Conservation (phyloP, 1,284 basidiomycete species). For the Xanthoconium separans region DNA sequence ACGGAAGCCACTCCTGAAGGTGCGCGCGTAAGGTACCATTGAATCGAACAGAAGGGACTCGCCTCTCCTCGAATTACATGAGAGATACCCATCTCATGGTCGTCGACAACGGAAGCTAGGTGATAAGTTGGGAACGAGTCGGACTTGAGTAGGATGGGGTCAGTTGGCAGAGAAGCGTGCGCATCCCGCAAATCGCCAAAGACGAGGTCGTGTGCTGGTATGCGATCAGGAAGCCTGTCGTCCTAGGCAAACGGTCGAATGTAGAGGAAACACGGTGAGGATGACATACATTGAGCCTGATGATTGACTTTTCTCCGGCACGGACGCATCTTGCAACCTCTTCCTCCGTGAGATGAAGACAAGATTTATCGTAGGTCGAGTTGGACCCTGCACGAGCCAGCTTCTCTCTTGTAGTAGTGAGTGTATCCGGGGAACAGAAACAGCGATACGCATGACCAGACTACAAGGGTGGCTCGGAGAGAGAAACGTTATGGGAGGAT, state of each 20-base stretch:
- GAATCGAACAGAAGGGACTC: slow-evolving; percentile 15
- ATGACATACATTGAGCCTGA: slow-evolving; percentile 80
- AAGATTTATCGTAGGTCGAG: slow-evolving; percentile 82
- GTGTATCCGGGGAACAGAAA: slow-evolving; percentile 79
- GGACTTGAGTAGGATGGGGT: slow-evolving; percentile 91
- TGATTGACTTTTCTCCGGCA: slow-evolving; percentile 75
- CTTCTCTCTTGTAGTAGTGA: slow-evolving; percentile 65
- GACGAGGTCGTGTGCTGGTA: slow-evolving; percentile 63
- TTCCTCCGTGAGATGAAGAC: slow-evolving; percentile 82
- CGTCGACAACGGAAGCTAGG: slow-evolving; percentile 93
- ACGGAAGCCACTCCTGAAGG: slow-evolving; percentile 90
- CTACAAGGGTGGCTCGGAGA: slow-evolving; percentile 38
- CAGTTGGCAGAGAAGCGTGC: slow-evolving; percentile 77
- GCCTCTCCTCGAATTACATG: slow-evolving; percentile 96
- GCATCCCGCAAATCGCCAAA: slow-evolving; percentile 77
- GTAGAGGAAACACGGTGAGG: slow-evolving; percentile 17
- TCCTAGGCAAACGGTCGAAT: slow-evolving; percentile 41
- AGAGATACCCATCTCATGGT: slow-evolving; percentile 93
- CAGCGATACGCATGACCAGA: slow-evolving; percentile 91
- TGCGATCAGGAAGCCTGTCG: slow-evolving; percentile 47
- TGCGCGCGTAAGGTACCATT: background rate
- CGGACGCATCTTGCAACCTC: slow-evolving; percentile 75
- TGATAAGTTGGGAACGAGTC: slow-evolving; percentile 97
- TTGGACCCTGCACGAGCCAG: slow-evolving; percentile 72
- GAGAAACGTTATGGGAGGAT: background rate